Evolutionary conservation across 2,329 filamentous ascomycete genomes (phyloP).

Genomic region (Cladosporium sp.): DNA sequence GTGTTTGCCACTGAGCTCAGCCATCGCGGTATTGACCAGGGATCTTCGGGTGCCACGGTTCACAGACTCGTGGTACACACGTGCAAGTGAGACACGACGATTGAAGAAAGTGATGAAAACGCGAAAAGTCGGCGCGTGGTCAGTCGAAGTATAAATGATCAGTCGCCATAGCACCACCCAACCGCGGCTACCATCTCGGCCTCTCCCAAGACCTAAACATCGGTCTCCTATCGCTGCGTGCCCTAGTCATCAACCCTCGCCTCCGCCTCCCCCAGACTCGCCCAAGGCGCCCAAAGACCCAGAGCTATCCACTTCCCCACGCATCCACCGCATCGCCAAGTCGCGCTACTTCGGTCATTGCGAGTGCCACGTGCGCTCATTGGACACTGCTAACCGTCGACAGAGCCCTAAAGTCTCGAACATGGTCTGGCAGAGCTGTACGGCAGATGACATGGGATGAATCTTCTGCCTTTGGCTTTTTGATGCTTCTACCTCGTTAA

Average conservation of each 20-base stretch:
- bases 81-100: background rate
- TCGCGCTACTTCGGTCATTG: background rate
- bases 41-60: background rate
- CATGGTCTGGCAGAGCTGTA: background rate
- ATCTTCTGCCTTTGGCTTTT: background rate
- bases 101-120: background rate
- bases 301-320: background rate
- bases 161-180: background rate
- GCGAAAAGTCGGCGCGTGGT: background rate
- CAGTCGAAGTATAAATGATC: background rate
- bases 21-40: background rate
- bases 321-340: background rate
- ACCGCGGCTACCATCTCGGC: constrained; percentile 3
- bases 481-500: background rate
- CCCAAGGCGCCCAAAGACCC: background rate
- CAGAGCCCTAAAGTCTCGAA: background rate
- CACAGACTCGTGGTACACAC: background rate
- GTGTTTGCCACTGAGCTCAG: constrained; percentile 1
- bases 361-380: constrained; percentile 5
- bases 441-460: constrained; percentile 3
- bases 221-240: background rate
- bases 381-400: background rate
- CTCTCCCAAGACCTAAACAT: background rate
- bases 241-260: background rate
- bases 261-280: background rate